Evolutionary conservation across 2,329 filamentous ascomycete species (phyloP).

Genomic region (Gnomoniopsis sp.): DNA sequence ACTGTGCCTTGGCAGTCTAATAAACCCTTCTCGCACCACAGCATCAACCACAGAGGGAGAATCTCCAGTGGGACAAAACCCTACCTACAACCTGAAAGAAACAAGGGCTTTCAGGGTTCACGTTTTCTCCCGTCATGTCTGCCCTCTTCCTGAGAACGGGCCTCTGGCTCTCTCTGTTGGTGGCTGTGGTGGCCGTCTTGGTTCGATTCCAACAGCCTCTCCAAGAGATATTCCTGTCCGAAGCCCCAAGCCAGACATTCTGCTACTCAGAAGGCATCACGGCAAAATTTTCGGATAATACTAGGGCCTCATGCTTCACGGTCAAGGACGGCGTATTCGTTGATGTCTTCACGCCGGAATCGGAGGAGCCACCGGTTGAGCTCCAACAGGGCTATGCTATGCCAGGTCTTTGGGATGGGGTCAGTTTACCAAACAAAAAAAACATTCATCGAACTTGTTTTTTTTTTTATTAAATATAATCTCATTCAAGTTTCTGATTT

Average conservation of each 20-base stretch:
- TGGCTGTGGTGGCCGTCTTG: slow-evolving; percentile 11
- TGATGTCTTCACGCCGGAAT: slow-evolving; percentile 36
- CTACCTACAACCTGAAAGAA: neutral
- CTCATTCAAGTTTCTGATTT: neutral
- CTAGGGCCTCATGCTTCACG: slow-evolving; percentile 52
- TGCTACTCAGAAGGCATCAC: slow-evolving; percentile 41
- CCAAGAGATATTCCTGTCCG: slow-evolving; percentile 8
- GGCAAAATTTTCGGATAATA: slow-evolving; percentile 35
- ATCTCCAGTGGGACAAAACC: too few relatives aligned
- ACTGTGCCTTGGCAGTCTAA: too few relatives aligned
- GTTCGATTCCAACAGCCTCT: slow-evolving; percentile 13
- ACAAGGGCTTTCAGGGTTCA: neutral
- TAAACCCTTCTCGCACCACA: too few relatives aligned
- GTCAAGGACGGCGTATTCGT: slow-evolving; percentile 50
- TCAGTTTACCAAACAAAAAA: slow-evolving; percentile 1
- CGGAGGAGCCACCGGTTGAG: slow-evolving; percentile 25
- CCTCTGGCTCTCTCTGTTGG: slow-evolving; percentile 13
- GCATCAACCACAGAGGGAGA: too few relatives aligned
- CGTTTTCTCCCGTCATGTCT: neutral
- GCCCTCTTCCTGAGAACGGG: slow-evolving; percentile 8
- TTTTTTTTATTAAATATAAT: neutral
- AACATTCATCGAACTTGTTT: neutral
- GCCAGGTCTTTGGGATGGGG: slow-evolving; percentile 66
- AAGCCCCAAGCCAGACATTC: slow-evolving; percentile 25
- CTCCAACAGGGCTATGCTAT: slow-evolving; percentile 51